Evolutionary conservation across 2,329 filamentous ascomycete genomes (phyloP), one percentile per base, ranked within the genome.

Genomic region (Penicillium paneum): DNA sequence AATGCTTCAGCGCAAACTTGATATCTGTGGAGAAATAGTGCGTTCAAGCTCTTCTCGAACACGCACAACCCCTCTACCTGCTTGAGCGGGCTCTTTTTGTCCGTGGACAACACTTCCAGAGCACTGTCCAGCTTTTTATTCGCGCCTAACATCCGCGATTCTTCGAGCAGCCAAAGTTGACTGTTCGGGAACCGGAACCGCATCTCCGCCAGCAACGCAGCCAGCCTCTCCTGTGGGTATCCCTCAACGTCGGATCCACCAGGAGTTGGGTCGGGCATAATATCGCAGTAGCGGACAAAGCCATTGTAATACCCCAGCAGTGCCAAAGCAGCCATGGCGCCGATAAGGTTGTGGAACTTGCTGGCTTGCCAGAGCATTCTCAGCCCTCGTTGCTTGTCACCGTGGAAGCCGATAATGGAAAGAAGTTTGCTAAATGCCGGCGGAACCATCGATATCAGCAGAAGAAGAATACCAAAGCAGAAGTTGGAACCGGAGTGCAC

Each of bases 391-490:
- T 90, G 85, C 40, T 92, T 87, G 69, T 97, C 92, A 31, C 94
- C 94, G 57, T 84, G 86, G 75, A 97, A 97, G 1, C 94, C 94
- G 29, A 97, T 88, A 39, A 97, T 87, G 55, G 87, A 90, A 4
- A 97, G 80, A 1, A 99, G 82, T 52, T 85, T 88, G n/a, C 84
- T 88, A 71, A 97, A 96, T 0, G 92, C 85, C 0, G 94, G 94
- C 0, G 94, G 95, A 0, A 97, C 86, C 77, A 97, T 88, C 12
- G 91, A 95, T n/a, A 97, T 86, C 50, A 97, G 80, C 1, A 97
- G 80, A 13, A 95, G 81, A 1, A 97, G 76, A 31, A 95, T 82
- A 3, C 94, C 94, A 65, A 92, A 97, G 72, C 91, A 96, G 72
- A 97, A 87, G 68, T 89, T 94, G 5, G 87, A 84, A 10, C 91